These are phyloP conservation scores for Exobasidium cylindrosporum DNA, from an alignment of 1,284 basidiomycete genomes.

Conservation along the genomic window DNA sequence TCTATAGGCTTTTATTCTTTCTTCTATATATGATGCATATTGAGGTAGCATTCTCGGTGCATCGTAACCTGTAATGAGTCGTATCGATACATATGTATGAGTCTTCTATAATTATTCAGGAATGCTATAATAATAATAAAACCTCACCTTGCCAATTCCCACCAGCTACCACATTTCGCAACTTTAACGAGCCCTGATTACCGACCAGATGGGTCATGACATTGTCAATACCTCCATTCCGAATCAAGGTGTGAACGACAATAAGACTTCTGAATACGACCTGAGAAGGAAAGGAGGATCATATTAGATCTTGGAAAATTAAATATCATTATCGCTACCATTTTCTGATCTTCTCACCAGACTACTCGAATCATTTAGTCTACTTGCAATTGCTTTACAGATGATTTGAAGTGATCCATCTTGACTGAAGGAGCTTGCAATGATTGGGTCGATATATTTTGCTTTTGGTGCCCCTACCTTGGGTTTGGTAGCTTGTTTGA, in stretches of 20 bases:
- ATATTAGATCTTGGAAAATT: neutral
- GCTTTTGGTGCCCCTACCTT: constrained; percentile 49
- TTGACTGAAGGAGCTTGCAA: constrained; percentile 88
- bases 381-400: constrained; percentile 75
- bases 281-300: too few species aligned
- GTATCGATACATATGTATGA: neutral
- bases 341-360: constrained; percentile 64
- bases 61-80: constrained; percentile 32
- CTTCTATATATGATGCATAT: constrained; percentile 86
- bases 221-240: constrained; percentile 87
- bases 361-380: constrained; percentile 83
- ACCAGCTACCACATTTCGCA: constrained; percentile 67
- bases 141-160: constrained; percentile 18
- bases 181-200: constrained; percentile 66
- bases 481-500: constrained; percentile 54
- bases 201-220: constrained; percentile 74
- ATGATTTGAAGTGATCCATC: constrained; percentile 89
- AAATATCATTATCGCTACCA: neutral
- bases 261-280: constrained; percentile 95
- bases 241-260: constrained; percentile 90
- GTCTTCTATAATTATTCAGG: neutral
- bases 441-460: constrained; percentile 66
- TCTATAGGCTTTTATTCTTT: constrained; percentile 80
- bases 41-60: constrained; percentile 78
- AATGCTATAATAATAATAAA: too few species aligned